Evolutionary conservation across 305 asterid genomes (phyloP).

Genomic region (Striga hermonthica): DNA sequence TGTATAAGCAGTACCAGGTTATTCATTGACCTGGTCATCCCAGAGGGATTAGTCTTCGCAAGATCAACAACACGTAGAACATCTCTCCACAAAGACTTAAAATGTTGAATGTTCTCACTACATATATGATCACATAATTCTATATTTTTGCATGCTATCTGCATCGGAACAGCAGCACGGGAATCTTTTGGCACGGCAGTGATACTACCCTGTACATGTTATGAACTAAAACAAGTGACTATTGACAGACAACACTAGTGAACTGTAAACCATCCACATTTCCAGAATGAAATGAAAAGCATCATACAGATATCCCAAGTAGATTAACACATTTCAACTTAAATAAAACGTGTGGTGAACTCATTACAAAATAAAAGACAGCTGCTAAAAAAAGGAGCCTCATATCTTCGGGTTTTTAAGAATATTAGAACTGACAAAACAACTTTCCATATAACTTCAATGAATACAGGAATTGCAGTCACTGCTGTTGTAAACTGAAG

Average conservation of each 20-base stretch:
- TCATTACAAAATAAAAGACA: conserved; percentile 11
- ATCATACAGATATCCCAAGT: not conserved
- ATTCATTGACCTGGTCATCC: conserved; percentile 59
- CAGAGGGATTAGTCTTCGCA: conserved; percentile 47
- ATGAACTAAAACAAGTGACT: conserved; percentile 26
- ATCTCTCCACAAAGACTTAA: conserved; percentile 56
- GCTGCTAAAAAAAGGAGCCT: not conserved
- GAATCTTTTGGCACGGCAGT: conserved; percentile 59
- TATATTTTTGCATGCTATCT: conserved; percentile 49
- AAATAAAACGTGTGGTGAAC: conserved; percentile 4
- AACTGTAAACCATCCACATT: conserved; percentile 15
- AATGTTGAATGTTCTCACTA: conserved; percentile 38
- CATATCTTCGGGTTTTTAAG: conserved; percentile 5
- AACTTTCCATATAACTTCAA: conserved; percentile 7
- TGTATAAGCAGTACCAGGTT: conserved; percentile 64
- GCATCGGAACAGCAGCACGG: conserved; percentile 65
- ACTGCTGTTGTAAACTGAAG: not conserved
- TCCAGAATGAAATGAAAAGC: conserved; percentile 12
- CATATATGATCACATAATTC: conserved; percentile 34
- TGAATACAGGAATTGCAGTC: conserved; percentile 7
- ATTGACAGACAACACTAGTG: conserved; percentile 17
- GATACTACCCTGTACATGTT: conserved; percentile 59
- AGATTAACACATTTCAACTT: not conserved
- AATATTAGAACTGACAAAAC: conserved; percentile 4
- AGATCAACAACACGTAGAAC: conserved; percentile 48